Percentiles rank a stretch among this genome's conserved stretches.
Evolutionary conservation across 148 eudicot species (phyloP).

Genomic region (Fagopyrum tataricum): DNA sequence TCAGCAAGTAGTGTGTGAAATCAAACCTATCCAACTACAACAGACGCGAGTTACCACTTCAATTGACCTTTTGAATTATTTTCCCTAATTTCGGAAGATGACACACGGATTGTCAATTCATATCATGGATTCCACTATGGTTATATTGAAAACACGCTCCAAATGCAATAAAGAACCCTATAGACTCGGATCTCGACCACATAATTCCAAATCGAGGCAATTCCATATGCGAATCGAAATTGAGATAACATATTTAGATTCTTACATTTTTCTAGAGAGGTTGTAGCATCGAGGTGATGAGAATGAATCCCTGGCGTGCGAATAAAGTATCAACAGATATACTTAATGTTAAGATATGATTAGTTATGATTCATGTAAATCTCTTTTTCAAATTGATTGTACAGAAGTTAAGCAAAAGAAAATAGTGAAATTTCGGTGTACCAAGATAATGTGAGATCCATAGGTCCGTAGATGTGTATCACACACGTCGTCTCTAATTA

Average conservation of each 20-base stretch:
- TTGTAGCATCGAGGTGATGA: neutral
- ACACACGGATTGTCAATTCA: neutral
- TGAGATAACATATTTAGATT: neutral
- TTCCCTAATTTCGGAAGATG: neutral
- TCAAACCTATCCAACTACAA: conserved; percentile 88
- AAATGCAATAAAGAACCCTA: no score
- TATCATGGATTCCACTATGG: neutral
- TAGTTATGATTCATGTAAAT: no score
- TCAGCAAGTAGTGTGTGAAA: conserved; percentile 82
- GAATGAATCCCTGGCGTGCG: conserved; percentile 4
- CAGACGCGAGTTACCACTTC: neutral
- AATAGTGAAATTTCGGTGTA: no score
- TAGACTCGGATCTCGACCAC: no score
- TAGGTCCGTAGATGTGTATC: no score
- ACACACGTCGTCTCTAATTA: no score
- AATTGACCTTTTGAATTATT: neutral
- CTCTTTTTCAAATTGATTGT: no score
- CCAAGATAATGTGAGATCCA: no score
- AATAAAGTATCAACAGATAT: no score
- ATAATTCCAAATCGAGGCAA: neutral
- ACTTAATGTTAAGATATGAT: no score
- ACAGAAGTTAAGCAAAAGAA: no score
- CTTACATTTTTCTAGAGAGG: conserved; percentile 10
- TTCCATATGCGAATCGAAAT: neutral
- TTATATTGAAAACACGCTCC: neutral